A percentile compares a stretch with the other conserved stretches of the same genome.
Conservation (phyloP, 768 basidiomycete genomes). For the Leccinum rimulosum region DNA sequence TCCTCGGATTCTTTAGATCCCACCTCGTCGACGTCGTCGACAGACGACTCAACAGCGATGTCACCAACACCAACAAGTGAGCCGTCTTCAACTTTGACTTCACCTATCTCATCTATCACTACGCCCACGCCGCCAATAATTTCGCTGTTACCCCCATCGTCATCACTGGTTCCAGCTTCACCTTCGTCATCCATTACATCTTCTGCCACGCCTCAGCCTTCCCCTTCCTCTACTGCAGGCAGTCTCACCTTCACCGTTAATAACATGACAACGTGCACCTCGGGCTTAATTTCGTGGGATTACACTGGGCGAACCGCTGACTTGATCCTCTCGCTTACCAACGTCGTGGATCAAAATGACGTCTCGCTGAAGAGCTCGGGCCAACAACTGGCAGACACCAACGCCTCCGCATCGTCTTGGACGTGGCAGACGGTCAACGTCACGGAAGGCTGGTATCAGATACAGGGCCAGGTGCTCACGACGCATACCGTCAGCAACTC, state of each 20-base stretch:
- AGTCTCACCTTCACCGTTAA: constrained; percentile 25
- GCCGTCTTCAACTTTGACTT: constrained; percentile 7
- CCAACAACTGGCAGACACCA: constrained; percentile 25
- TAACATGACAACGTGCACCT: constrained; percentile 36
- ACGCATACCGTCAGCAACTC: neutral
- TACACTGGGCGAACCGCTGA: constrained; percentile 34
- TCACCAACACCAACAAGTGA: constrained; percentile 15
- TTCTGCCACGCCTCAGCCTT: constrained; percentile 15
- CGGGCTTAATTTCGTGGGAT: constrained; percentile 37
- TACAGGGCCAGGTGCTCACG: constrained; percentile 23
- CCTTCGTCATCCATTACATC: constrained; percentile 9
- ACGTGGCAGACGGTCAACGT: constrained; percentile 48
- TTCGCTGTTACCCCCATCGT: neutral
- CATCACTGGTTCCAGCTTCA: constrained; percentile 8
- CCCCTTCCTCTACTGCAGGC: constrained; percentile 8
- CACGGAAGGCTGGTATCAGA: constrained; percentile 47
- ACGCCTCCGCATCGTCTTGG: constrained; percentile 29
- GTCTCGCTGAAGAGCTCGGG: constrained; percentile 12
- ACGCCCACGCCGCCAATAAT: neutral
- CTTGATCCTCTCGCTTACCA: constrained; percentile 39
- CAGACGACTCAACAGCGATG: constrained; percentile 6
- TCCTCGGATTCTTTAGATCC: constrained; percentile 4
- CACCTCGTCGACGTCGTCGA: constrained; percentile 5
- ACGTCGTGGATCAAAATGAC: constrained; percentile 33
- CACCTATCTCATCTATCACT: constrained; percentile 1